Evolutionary conservation across 2,329 filamentous ascomycete species (phyloP).

Genomic region (Cylindrodendrum hubeiense): DNA sequence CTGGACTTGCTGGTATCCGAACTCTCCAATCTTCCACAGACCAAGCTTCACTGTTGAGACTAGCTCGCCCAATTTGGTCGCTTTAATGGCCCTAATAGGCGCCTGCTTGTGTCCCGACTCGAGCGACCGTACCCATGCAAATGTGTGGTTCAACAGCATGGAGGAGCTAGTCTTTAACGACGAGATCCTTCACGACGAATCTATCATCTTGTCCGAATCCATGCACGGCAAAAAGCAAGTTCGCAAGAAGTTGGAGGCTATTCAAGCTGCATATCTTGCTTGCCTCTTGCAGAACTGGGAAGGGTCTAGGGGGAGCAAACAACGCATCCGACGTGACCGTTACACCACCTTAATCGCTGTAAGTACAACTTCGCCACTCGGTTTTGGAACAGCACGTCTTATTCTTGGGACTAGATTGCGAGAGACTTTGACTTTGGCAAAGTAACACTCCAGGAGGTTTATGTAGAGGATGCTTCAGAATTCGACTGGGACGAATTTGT

Average conservation of each 20-base stretch:
- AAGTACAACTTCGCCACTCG: neutral
- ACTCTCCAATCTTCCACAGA: slow-evolving; percentile 3
- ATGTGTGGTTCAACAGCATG: slow-evolving; percentile 10
- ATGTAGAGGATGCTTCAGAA: neutral
- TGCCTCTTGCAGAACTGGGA: slow-evolving; percentile 8
- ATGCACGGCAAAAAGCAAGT: neutral
- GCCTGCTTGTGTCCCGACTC: slow-evolving; percentile 13
- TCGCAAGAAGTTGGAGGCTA: neutral
- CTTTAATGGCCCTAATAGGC: slow-evolving; percentile 4
- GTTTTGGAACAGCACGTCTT: neutral
- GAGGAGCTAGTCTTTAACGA: slow-evolving; percentile 2
- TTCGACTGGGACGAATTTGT: slow-evolving; percentile 3
- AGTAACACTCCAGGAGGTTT: neutral
- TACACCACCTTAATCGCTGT: neutral
- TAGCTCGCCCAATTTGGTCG: neutral
- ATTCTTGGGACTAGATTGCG: neutral
- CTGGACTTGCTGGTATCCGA: slow-evolving; percentile 11
- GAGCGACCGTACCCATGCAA: neutral
- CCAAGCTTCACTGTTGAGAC: neutral
- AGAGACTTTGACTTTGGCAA: neutral
- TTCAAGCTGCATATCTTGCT: slow-evolving; percentile 8
- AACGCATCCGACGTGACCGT: slow-evolving; percentile 3
- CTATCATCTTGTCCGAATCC: neutral
- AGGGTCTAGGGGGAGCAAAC: neutral
- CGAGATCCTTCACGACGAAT: neutral